phyloP scores from a whole-genome alignment of 2,329 filamentous ascomycete species.

The Furcasterigmium furcatum region DNA sequence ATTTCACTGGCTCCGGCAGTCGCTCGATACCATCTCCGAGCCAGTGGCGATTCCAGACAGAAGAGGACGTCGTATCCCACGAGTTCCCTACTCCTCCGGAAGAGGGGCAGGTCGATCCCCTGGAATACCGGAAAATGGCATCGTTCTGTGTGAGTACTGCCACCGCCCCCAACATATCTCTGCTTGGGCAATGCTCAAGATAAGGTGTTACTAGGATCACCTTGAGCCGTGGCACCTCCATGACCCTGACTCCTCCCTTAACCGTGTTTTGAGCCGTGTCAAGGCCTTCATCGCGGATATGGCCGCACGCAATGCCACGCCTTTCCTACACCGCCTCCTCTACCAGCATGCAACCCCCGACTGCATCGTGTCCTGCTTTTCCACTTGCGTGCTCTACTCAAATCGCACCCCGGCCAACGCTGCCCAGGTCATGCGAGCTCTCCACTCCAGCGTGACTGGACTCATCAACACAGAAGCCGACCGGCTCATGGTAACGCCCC shows the following conservation, averaged over 20 bases:
- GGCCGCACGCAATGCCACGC: constrained; percentile 19
- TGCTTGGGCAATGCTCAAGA: background rate
- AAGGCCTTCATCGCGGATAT: constrained; percentile 20
- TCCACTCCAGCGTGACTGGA: constrained; percentile 18
- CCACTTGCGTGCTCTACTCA: constrained; percentile 21
- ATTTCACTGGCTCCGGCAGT: no score
- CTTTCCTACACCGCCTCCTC: constrained; percentile 24
- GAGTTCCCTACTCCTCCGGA: no score
- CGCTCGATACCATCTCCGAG: no score
- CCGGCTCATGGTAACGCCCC: constrained; percentile 11
- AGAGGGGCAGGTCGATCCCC: background rate
- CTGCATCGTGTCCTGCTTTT: constrained; percentile 26
- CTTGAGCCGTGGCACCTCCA: constrained; percentile 21
- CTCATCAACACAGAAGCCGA: constrained; percentile 12
- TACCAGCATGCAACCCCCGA: constrained; percentile 19
- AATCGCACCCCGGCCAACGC: constrained; percentile 21
- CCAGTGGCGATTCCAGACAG: no score
- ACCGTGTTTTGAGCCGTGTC: constrained; percentile 19
- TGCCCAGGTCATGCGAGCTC: constrained; percentile 20
- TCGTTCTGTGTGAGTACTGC: background rate
- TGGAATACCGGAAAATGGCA: background rate
- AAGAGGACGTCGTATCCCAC: no score
- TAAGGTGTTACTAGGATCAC: no score
- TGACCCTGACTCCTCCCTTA: constrained; percentile 19
- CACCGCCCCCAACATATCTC: background rate